Conservation (phyloP, 2,329 filamentous ascomycete species). For the Didymosphaeria variabile region DNA sequence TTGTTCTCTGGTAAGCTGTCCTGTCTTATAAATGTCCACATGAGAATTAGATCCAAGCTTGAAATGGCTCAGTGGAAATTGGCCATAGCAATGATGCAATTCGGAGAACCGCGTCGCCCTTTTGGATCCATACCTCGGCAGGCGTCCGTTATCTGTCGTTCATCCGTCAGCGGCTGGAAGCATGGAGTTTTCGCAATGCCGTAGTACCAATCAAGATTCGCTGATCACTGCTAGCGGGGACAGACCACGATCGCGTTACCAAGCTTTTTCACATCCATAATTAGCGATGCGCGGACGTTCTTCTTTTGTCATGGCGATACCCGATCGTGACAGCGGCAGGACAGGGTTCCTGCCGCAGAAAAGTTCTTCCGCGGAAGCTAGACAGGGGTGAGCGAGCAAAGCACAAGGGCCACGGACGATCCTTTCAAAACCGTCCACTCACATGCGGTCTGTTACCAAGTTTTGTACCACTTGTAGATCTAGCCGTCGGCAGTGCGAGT, state of each 20-base stretch:
- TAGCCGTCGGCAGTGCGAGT: neutral
- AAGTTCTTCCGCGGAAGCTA: slow-evolving; percentile 1
- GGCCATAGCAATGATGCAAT: neutral
- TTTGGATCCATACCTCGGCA: neutral
- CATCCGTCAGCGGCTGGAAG: neutral
- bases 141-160: neutral
- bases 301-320: neutral
- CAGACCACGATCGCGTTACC: neutral
- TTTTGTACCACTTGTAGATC: slow-evolving; percentile 1
- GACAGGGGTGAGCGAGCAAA: slow-evolving; percentile 1
- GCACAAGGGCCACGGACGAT: neutral
- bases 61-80: neutral
- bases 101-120: neutral
- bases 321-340: neutral
- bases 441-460: slow-evolving; percentile 2
- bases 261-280: neutral
- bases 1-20: neutral
- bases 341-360: neutral
- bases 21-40: neutral
- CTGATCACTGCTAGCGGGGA: neutral
- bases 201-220: neutral
- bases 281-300: neutral
- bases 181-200: neutral
- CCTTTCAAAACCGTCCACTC: neutral
- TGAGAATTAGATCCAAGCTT: neutral